phyloP scores from a whole-genome alignment of 2,329 filamentous ascomycete genomes.

The Dothideomycetes sp. region DNA sequence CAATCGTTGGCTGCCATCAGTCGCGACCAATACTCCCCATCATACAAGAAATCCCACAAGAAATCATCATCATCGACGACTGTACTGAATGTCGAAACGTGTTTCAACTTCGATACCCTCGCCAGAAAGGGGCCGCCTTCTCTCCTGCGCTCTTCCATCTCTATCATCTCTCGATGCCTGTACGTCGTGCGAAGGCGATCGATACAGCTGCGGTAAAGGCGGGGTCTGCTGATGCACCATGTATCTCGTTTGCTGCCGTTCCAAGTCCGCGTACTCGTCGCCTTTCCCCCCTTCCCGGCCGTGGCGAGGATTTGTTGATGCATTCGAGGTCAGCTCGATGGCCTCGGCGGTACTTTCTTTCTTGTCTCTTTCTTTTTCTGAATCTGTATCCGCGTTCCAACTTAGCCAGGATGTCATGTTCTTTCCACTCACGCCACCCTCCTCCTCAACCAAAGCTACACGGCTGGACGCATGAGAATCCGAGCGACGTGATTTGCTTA shows the following conservation, averaged over 20 bases:
- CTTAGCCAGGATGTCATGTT: not conserved
- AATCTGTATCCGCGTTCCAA: not conserved
- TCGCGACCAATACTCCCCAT: too few species aligned
- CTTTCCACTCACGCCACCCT: not conserved
- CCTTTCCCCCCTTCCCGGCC: not conserved
- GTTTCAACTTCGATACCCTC: not conserved
- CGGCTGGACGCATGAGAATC: not conserved
- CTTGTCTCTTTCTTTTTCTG: too few species aligned
- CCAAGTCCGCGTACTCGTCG: not conserved
- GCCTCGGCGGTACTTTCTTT: not conserved
- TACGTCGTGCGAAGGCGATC: not conserved
- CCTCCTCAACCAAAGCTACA: not conserved
- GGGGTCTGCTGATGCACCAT: not conserved
- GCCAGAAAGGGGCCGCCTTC: too few species aligned
- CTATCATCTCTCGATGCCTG: not conserved
- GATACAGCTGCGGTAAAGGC: not conserved
- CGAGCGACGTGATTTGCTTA: not conserved
- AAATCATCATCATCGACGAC: too few species aligned
- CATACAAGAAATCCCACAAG: too few species aligned
- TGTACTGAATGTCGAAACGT: not conserved
- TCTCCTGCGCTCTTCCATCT: not conserved
- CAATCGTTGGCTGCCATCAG: too few species aligned
- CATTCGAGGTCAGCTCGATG: not conserved
- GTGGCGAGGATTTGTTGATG: not conserved
- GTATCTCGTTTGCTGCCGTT: not conserved